These are phyloP conservation scores for Daldinia vernicosa DNA, from an alignment of 495 filamentous ascomycete species.

Conservation along the genomic window DNA sequence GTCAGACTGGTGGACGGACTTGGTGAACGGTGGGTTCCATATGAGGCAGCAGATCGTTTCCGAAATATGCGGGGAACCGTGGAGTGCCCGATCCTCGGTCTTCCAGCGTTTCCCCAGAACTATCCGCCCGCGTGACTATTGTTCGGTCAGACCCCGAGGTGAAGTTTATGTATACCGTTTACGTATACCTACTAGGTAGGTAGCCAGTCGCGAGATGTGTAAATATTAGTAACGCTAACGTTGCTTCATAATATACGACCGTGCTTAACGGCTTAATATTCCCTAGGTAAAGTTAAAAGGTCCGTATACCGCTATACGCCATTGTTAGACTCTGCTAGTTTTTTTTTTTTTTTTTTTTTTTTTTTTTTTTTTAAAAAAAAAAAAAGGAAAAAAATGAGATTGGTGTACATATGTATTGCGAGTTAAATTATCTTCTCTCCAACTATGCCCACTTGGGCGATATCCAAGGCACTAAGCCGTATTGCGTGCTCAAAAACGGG, in stretches of 20 bases:
- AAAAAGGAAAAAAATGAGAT: not conserved
- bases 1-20: not conserved
- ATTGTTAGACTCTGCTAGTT: not conserved
- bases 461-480: conserved; percentile 3
- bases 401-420: not conserved
- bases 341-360: not conserved
- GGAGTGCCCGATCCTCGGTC: conserved; percentile 20
- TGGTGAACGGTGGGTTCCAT: not conserved
- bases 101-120: not conserved
- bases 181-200: no score
- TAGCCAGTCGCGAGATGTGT: not conserved
- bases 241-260: not conserved
- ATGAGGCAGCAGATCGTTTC: conserved; percentile 5
- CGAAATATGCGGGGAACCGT: conserved; percentile 34
- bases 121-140: conserved; percentile 9
- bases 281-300: not conserved
- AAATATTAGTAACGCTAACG: not conserved
- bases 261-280: not conserved
- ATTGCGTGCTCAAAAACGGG: not conserved
- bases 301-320: not conserved
- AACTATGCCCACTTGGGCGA: not conserved
- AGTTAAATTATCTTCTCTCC: not conserved
- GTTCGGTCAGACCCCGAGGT: conserved; percentile 8
- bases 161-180: no score
- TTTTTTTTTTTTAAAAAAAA: not conserved